These are phyloP conservation scores for Colletotrichum brevisporum DNA, from an alignment of 2,329 filamentous ascomycete genomes.

Conservation along the genomic window DNA sequence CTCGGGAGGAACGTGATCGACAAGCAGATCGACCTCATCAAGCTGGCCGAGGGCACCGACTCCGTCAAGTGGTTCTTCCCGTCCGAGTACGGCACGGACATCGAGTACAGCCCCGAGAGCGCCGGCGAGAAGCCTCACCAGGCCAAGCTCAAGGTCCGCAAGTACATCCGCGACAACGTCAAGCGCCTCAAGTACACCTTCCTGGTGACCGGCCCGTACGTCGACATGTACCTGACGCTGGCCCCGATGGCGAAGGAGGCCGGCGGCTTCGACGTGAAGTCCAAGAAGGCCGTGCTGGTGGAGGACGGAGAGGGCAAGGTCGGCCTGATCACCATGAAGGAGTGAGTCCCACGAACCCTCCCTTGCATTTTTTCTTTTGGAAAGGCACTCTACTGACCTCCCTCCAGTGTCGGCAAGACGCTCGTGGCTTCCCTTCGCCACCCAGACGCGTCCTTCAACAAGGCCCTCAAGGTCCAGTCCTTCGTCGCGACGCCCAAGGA, in stretches of 20 bases:
- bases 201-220: conserved; percentile 79
- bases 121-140: conserved; percentile 77
- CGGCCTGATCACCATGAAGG: conserved; percentile 79
- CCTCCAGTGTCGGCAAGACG: conserved; percentile 73
- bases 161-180: conserved; percentile 67
- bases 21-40: conserved; percentile 73
- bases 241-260: conserved; percentile 54
- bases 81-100: conserved; percentile 77
- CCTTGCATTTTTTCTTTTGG: no score
- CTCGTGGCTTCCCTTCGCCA: conserved; percentile 74
- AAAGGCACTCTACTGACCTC: conserved; percentile 2
- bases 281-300: conserved; percentile 71
- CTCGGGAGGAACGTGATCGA: conserved; percentile 75
- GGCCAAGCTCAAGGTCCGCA: conserved; percentile 77
- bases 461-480: conserved; percentile 77
- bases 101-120: conserved; percentile 72
- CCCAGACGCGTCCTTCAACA: conserved; percentile 66
- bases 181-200: conserved; percentile 73
- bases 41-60: conserved; percentile 67
- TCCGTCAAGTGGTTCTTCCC: conserved; percentile 76
- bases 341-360: conserved; percentile 63
- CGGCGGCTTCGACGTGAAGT: conserved; percentile 72
- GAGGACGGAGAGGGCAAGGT: conserved; percentile 73
- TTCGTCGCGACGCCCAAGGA: conserved; percentile 76
- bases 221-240: conserved; percentile 71